These are phyloP conservation scores for Fraxinus dipetala DNA, from an alignment of 305 asterid genomes.

Conservation along the genomic window DNA sequence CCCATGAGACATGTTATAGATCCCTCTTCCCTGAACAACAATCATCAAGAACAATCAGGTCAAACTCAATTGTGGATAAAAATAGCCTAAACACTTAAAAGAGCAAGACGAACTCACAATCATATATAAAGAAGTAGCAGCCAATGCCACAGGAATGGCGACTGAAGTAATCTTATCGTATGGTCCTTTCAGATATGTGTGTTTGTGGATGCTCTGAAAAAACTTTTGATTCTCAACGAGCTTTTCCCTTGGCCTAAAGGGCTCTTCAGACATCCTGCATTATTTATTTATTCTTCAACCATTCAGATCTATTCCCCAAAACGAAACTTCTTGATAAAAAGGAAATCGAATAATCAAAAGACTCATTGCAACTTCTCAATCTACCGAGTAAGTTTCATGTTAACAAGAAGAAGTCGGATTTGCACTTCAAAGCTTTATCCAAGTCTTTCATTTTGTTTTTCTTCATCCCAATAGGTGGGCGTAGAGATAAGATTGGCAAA, in stretches of 20 bases:
- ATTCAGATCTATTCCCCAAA: neutral
- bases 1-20: conserved; percentile 76
- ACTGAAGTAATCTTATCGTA: conserved; percentile 71
- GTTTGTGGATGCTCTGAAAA: conserved; percentile 66
- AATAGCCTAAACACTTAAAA: neutral
- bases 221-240: conserved; percentile 61
- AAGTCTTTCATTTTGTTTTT: no score
- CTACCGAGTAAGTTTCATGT: conserved; percentile 4
- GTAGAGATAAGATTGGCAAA: neutral
- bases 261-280: conserved; percentile 73
- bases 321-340: neutral
- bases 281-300: neutral
- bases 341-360: neutral
- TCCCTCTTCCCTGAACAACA: conserved; percentile 61
- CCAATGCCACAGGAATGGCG: conserved; percentile 72
- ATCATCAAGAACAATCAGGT: neutral
- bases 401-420: neutral
- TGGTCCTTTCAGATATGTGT: conserved; percentile 66
- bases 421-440: neutral
- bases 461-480: neutral
- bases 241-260: conserved; percentile 77
- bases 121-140: conserved; percentile 48
- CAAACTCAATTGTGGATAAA: neutral
- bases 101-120: conserved; percentile 48
- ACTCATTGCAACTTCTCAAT: conserved; percentile 18